Percentiles rank a stretch among this genome's conserved stretches.
Evolutionary conservation across 495 filamentous ascomycete species (phyloP).

Genomic region (Pseudotulostoma volvatum): DNA sequence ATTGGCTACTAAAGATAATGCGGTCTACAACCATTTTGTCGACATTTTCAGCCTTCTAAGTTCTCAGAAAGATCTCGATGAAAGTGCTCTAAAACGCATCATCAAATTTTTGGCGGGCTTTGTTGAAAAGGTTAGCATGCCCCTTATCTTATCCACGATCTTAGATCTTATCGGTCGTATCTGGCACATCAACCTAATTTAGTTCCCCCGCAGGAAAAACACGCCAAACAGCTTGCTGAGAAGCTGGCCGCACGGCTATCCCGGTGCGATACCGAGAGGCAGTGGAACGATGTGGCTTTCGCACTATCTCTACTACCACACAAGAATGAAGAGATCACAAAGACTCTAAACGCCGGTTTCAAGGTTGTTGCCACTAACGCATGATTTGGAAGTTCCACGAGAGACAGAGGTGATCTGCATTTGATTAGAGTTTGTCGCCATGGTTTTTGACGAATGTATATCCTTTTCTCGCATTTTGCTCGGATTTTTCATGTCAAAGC

Average conservation of each 20-base stretch:
- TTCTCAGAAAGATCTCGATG: slow-evolving; percentile 63
- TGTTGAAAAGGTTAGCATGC: slow-evolving; percentile 71
- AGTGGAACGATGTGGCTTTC: slow-evolving; percentile 96
- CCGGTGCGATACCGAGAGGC: slow-evolving; percentile 78
- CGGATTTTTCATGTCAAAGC: no score
- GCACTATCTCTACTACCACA: slow-evolving; percentile 77
- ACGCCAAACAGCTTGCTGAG: slow-evolving; percentile 85
- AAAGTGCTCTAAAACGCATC: slow-evolving; percentile 68
- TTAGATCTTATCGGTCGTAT: neutral
- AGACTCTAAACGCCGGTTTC: slow-evolving; percentile 68
- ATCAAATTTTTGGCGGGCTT: slow-evolving; percentile 87
- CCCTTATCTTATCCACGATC: neutral
- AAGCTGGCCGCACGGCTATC: slow-evolving; percentile 80
- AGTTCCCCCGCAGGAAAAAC: slow-evolving; percentile 57
- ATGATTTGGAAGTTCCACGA: no score
- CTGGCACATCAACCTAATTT: neutral
- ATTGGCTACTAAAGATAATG: slow-evolving; percentile 92
- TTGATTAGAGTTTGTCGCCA: no score
- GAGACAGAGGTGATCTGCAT: no score
- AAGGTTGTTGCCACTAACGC: slow-evolving; percentile 58
- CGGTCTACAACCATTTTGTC: slow-evolving; percentile 97
- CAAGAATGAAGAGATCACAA: slow-evolving; percentile 94
- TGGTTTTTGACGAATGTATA: no score
- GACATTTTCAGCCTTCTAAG: slow-evolving; percentile 95
- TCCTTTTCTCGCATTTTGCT: no score